Conservation (phyloP, 164 flowering plant genomes). For the Tinospora cordifolia region DNA sequence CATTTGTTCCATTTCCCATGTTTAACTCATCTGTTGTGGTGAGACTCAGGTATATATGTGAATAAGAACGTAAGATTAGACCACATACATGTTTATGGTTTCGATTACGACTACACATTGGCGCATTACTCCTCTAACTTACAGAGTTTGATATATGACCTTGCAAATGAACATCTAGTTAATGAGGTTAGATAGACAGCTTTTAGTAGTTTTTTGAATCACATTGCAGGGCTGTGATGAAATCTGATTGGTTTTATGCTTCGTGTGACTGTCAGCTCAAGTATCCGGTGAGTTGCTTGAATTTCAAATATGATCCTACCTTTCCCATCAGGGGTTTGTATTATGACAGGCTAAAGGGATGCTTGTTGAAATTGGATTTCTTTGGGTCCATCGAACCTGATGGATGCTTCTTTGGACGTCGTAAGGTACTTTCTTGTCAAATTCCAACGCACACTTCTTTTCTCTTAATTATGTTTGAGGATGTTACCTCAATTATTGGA, state of each 20-base stretch:
- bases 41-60: conserved; percentile 64
- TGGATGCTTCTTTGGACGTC: conserved; percentile 86
- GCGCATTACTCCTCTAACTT: conserved; percentile 80
- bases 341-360: conserved; percentile 81
- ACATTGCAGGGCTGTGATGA: too few species aligned
- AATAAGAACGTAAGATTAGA: conserved; percentile 83
- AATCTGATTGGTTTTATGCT: background rate
- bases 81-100: conserved; percentile 77
- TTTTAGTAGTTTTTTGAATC: background rate
- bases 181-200: conserved; percentile 57
- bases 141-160: conserved; percentile 81
- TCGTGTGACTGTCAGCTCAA: conserved; percentile 43
- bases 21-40: background rate
- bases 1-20: too few species aligned
- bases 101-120: conserved; percentile 89
- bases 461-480: too few species aligned
- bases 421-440: conserved; percentile 41
- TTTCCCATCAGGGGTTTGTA: conserved; percentile 87
- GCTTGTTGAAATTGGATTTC: conserved; percentile 84
- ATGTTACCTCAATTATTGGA: too few species aligned
- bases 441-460: too few species aligned
- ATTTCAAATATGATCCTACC: conserved; percentile 60
- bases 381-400: conserved; percentile 90
- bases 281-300: conserved; percentile 71
- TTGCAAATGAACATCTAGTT: conserved; percentile 78